Evolutionary conservation across 2,329 filamentous ascomycete species (phyloP).

Genomic region (Ophiostoma triangulosporum): DNA sequence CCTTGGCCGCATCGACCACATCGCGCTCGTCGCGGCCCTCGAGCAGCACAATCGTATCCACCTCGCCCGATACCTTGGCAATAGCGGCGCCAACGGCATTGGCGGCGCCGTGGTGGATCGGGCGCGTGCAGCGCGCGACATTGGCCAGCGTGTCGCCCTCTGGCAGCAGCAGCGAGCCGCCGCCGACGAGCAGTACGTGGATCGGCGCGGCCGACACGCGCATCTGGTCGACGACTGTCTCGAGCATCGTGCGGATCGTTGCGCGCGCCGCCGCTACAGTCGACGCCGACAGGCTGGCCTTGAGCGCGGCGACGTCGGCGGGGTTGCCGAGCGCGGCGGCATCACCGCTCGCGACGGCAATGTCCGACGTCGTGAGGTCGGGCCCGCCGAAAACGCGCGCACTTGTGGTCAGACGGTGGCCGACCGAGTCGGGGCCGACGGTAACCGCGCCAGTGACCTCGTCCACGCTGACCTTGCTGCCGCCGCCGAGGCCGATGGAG

Average conservation of each 20-base stretch:
- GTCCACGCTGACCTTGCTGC: not conserved
- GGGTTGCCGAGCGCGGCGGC: not conserved
- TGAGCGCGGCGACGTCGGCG: not conserved
- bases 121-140: not conserved
- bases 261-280: not conserved
- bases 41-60: not conserved
- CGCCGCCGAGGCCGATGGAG: not conserved
- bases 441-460: not conserved
- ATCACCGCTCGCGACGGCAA: not conserved
- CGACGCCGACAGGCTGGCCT: not conserved
- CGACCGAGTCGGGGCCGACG: not conserved
- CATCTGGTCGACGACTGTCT: not conserved
- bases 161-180: not conserved
- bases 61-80: not conserved
- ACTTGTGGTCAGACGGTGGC: not conserved
- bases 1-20: not conserved
- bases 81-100: not conserved
- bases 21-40: not conserved
- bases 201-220: not conserved
- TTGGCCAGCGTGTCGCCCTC: not conserved
- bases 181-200: not conserved
- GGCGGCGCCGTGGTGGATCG: not conserved
- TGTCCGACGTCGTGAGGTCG: not conserved
- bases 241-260: not conserved
- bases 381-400: not conserved